Evolutionary conservation across 208 protist genomes (phyloP).

Genomic region (Wallacemonas sp.): DNA sequence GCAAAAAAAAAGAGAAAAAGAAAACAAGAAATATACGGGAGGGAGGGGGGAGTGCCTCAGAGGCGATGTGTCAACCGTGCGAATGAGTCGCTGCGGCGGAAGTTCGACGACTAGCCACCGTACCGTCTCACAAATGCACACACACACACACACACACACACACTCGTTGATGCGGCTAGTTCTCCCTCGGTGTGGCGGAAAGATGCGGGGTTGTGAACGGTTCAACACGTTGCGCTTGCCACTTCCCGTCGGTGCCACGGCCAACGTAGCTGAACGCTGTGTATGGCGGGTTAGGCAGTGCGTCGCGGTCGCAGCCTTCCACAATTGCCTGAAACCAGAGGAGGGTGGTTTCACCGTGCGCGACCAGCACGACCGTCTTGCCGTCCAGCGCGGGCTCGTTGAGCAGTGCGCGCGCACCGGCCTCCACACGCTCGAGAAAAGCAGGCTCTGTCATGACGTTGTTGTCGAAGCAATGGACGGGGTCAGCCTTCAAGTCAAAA

Average conservation of each 20-base stretch:
- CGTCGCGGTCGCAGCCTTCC: not conserved
- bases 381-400: constrained; percentile 19
- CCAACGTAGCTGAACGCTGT: constrained; percentile 16
- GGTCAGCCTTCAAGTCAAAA: constrained; percentile 30
- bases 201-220: constrained; percentile 3
- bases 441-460: constrained; percentile 24
- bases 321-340: constrained; percentile 25
- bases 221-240: not conserved
- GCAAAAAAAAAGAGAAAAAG: no score
- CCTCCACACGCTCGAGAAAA: constrained; percentile 28
- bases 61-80: no score
- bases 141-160: no score
- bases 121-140: no score
- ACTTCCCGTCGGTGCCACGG: not conserved
- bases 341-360: constrained; percentile 34
- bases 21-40: no score
- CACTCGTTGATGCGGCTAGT: no score
- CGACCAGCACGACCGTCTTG: constrained; percentile 39
- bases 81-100: no score
- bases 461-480: constrained; percentile 18
- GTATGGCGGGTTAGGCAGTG: constrained; percentile 15
- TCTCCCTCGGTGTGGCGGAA: not conserved
- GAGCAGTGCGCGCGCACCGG: constrained; percentile 20
- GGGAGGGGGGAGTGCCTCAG: no score
- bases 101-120: no score